A percentile compares a stretch with the other conserved stretches of the same genome.
Evolutionary conservation across 345 rosid species (phyloP).

Genomic region (thale cress (Arabidopsis thaliana)): TAIR10.1 NC_003071.7:8956501-8957000

Average conservation of each 20-base stretch:
- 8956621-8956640: slow-evolving; percentile 37
- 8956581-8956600: slow-evolving; percentile 24
- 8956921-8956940: too few species aligned
- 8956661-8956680: slow-evolving; percentile 44
- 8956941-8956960: too few species aligned
- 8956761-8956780: slow-evolving; percentile 23
- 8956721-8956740: slow-evolving; percentile 40
- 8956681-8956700: slow-evolving; percentile 18
- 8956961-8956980: too few species aligned
- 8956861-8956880: too few species aligned
- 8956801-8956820: too few species aligned
- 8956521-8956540: slow-evolving; percentile 26
- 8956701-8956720: slow-evolving; percentile 29
- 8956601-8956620: slow-evolving; percentile 39
- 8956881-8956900: too few species aligned
- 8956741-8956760: slow-evolving; percentile 32
- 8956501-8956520: slow-evolving; percentile 25
- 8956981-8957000: too few species aligned
- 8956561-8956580: slow-evolving; percentile 24
- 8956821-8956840: too few species aligned
- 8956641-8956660: slow-evolving; percentile 32
- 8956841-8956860: too few species aligned
- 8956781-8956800: too few species aligned
- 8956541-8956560: background rate
- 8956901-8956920: too few species aligned